Percentiles rank a stretch among this genome's conserved stretches.
phyloP scores from a whole-genome alignment of 257 asterid species.

The Solanum pennellii region DNA sequence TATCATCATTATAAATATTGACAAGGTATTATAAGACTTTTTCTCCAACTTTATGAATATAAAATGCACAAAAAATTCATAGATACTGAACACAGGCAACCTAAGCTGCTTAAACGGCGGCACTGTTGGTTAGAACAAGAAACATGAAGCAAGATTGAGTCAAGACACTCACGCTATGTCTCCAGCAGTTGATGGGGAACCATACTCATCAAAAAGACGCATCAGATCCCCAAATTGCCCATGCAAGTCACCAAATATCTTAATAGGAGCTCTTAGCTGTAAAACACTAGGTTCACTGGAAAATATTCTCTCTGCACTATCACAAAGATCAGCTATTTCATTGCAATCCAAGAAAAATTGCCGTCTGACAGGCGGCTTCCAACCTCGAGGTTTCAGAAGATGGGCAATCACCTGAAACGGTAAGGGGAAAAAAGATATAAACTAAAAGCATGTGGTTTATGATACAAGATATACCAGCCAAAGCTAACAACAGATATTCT shows the following conservation, averaged over 20 bases:
- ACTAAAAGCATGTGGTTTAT: neutral
- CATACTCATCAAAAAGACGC: conserved; percentile 98
- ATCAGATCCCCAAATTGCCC: conserved; percentile 99
- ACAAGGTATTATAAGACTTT: neutral
- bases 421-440: neutral
- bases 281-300: conserved; percentile 88
- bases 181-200: conserved; percentile 98
- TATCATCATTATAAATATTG: neutral
- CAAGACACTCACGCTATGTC: conserved; percentile 72
- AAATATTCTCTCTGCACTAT: conserved; percentile 90
- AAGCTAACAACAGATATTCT: neutral
- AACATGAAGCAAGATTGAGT: neutral
- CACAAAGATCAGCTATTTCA: conserved; percentile 99
- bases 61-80: neutral
- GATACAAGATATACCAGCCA: neutral
- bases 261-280: conserved; percentile 92
- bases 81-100: neutral
- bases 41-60: neutral
- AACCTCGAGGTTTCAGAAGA: conserved; percentile 95
- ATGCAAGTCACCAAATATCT: conserved; percentile 96
- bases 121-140: neutral
- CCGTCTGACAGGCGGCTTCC: conserved; percentile 99
- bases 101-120: neutral
- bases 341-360: conserved; percentile 98
- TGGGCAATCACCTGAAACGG: conserved; percentile 70